Evolutionary conservation across 1,284 basidiomycete genomes (phyloP).

Genomic region (Melampsora americana): DNA sequence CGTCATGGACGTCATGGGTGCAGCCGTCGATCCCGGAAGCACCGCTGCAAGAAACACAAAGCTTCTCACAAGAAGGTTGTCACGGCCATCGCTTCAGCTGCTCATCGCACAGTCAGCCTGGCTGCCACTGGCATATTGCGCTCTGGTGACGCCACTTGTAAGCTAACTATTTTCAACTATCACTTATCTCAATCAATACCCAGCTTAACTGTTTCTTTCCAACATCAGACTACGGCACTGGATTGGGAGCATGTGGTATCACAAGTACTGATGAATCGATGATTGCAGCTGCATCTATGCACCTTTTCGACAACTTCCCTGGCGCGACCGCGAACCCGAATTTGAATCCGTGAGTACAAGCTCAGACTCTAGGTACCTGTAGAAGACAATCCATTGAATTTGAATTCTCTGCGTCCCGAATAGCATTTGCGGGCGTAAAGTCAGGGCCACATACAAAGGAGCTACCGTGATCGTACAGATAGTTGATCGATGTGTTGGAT

Average conservation of each 20-base stretch:
- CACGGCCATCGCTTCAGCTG: neutral
- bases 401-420: neutral
- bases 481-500: constrained; percentile 65
- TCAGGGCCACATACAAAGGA: constrained; percentile 51
- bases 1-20: neutral
- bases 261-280: constrained; percentile 60
- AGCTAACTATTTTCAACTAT: neutral
- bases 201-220: neutral
- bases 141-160: constrained; percentile 42
- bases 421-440: constrained; percentile 39
- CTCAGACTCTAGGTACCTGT: no score
- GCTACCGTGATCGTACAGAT: constrained; percentile 60
- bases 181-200: neutral
- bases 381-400: neutral
- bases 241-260: constrained; percentile 69
- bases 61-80: neutral
- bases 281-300: constrained; percentile 64
- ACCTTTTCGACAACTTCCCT: constrained; percentile 64
- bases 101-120: neutral
- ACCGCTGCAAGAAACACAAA: neutral
- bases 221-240: constrained; percentile 58
- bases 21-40: neutral
- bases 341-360: constrained; percentile 58
- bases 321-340: constrained; percentile 60
- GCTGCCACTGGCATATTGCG: neutral